These are phyloP conservation scores for Alternaria solani DNA, from an alignment of 2,329 filamentous ascomycete species.

Conservation along the genomic window DNA sequence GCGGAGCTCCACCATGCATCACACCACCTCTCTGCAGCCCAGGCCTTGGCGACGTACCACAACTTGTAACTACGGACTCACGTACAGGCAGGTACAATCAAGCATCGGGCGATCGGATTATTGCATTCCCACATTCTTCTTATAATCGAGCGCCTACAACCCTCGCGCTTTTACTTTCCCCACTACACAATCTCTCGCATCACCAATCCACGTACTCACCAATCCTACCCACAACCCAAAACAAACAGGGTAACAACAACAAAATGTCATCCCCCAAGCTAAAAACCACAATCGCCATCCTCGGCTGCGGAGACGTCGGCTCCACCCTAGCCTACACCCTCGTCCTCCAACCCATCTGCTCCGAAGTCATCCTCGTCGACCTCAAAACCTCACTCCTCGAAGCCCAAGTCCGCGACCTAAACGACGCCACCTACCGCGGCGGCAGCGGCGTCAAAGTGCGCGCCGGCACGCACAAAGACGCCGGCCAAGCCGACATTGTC, in stretches of 20 bases:
- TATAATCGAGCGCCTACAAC: neutral
- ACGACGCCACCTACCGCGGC: constrained; percentile 59
- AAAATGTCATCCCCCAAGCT: constrained; percentile 38
- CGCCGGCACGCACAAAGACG: constrained; percentile 57
- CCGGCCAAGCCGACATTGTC: constrained; percentile 63
- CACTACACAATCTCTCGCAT: neutral
- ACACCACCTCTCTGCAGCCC: constrained; percentile 30
- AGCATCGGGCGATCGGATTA: neutral
- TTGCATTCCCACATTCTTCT: neutral
- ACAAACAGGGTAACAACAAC: neutral
- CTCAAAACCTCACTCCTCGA: constrained; percentile 57
- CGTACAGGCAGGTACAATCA: constrained; percentile 13
- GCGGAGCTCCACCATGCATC: constrained; percentile 20
- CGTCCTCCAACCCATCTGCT: constrained; percentile 59
- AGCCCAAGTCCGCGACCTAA: constrained; percentile 62
- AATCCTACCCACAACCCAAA: neutral
- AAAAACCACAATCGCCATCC: constrained; percentile 57
- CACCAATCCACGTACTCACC: neutral
- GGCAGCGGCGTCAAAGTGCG: constrained; percentile 56
- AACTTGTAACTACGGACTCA: constrained; percentile 3
- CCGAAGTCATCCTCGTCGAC: constrained; percentile 64
- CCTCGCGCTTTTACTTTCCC: neutral
- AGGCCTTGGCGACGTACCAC: constrained; percentile 25
- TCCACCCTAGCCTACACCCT: constrained; percentile 62
- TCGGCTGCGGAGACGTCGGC: constrained; percentile 62